A percentile compares a stretch with the other conserved stretches of the same genome.
Evolutionary conservation across 352 stramenopile species (phyloP).

Genomic region (Pythium rishiriense): DNA sequence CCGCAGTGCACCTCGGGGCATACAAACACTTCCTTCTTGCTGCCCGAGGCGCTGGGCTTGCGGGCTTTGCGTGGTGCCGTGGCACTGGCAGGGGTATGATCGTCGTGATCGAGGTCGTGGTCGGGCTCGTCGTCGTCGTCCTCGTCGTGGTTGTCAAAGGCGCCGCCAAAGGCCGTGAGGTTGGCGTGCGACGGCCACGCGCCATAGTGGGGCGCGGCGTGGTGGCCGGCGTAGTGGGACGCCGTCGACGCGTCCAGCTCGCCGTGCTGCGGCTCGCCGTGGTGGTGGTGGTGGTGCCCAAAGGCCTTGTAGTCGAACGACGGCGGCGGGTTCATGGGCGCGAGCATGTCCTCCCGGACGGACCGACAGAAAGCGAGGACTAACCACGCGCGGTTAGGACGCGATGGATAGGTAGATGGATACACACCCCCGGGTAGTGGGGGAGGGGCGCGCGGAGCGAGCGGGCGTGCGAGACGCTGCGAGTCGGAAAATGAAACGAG

Average conservation of each 20-base stretch:
- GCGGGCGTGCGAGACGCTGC: not conserved
- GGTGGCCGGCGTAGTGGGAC: constrained; percentile 1
- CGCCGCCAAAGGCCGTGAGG: not conserved
- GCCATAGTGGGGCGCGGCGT: constrained; percentile 9
- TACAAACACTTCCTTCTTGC: constrained; percentile 63
- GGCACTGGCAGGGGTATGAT: not conserved
- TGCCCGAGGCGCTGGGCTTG: not conserved
- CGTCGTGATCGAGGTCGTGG: not conserved
- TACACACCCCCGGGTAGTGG: constrained; percentile 1
- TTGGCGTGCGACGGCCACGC: not conserved
- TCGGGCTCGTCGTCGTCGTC: not conserved
- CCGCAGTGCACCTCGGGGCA: constrained; percentile 77
- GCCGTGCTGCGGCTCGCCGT: constrained; percentile 12
- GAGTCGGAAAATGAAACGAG: constrained; percentile 17
- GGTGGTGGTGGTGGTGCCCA: not conserved
- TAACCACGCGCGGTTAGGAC: too few species aligned
- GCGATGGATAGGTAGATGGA: constrained; percentile 17
- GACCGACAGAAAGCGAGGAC: too few species aligned
- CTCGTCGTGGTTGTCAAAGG: constrained; percentile 2
- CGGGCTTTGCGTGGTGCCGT: not conserved
- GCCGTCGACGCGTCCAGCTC: not conserved
- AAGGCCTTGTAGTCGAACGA: constrained; percentile 14
- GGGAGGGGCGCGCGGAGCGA: not conserved
- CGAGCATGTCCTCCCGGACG: constrained; percentile 8
- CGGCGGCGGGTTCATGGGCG: constrained; percentile 18